Conservation (phyloP, 129 eudicot species). For the Helianthus annuus region DNA sequence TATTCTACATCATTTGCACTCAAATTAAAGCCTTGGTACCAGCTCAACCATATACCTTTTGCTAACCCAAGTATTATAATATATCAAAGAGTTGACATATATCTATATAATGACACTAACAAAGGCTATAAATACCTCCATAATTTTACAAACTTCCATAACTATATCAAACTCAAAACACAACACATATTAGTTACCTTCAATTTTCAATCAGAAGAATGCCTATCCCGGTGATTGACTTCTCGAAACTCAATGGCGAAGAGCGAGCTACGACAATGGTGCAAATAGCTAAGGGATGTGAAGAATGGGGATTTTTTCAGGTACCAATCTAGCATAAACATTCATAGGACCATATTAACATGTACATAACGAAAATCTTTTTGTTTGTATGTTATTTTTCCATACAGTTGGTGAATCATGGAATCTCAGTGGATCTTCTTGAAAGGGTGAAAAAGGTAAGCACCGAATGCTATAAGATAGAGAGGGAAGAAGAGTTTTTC, state of each 20-base stretch:
- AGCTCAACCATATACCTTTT: slow-evolving; percentile 17
- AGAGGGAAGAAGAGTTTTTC: slow-evolving; percentile 64
- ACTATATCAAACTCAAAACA: not conserved
- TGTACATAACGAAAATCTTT: too few relatives aligned
- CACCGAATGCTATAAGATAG: slow-evolving; percentile 66
- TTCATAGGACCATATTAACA: too few relatives aligned
- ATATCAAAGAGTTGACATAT: slow-evolving; percentile 39
- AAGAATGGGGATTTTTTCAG: slow-evolving; percentile 92
- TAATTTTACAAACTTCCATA: not conserved
- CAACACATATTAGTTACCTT: not conserved
- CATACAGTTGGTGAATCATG: slow-evolving; percentile 60
- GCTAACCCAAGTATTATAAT: slow-evolving; percentile 19
- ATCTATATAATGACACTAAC: slow-evolving; percentile 15
- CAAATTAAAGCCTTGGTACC: slow-evolving; percentile 19
- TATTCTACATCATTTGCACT: slow-evolving; percentile 32
- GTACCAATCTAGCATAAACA: slow-evolving; percentile 26
- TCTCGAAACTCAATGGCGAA: slow-evolving; percentile 64
- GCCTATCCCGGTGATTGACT: slow-evolving; percentile 82
- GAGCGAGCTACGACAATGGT: slow-evolving; percentile 62
- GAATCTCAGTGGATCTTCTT: slow-evolving; percentile 61
- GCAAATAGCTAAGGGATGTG: slow-evolving; percentile 64
- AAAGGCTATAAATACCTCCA: slow-evolving; percentile 38
- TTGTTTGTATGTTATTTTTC: not conserved
- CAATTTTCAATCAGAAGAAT: slow-evolving; percentile 24
- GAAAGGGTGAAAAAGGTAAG: slow-evolving; percentile 71